Base-by-base conservation (phyloP, 495 filamentous ascomycete species). In the Penicillium antarcticum region DNA sequence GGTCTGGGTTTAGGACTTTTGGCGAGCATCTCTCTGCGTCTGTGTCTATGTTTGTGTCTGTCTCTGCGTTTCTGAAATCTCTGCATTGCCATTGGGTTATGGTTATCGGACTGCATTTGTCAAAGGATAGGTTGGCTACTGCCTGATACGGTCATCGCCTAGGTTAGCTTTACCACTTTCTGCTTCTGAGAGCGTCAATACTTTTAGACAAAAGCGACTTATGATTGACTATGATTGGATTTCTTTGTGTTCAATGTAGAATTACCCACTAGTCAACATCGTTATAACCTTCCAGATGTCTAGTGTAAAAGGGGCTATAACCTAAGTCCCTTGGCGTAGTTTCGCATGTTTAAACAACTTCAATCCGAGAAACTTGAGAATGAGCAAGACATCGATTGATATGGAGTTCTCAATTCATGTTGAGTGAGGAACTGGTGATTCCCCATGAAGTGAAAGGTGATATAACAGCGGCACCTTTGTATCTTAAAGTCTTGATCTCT, bases 151-250 rank as follows among this genome's bases (percentile, higher is more conserved):
- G 26, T 7, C 26, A 2, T 29, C 26, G 26, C 26, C 26, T 29
- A 29, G 26, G 26, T 29, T 29, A 9, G 26, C 33, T 21, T 44
- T 51, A 33, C 42, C 21, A 5, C 36, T 44, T 23, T 29, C 26
- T 42, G 48, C 38, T 5, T 48, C 26, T 23, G 14, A 38, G 36
- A 38, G 19, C 14, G 13, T 32, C 34, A 18, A 37, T 51, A 51
- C n/a, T 13, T 16, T 38, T 51, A 51, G 48, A 51, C 14, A 51
- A 51, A 51, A 51, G 48, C 40, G 40, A 44, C 13, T 51, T 51
- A 44, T 19, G 48, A 42, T 50, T 50, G 38, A 51, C 21, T 18
- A 51, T 51, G 47, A 49, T 49, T 19, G 13, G 16, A 40, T 11
- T n/a, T 16, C 16, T 24, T 29, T 7, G 26, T 29, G 5, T 29